Conservation (phyloP, 768 basidiomycete species). For the Kwoniella mangroviensis region DNA sequence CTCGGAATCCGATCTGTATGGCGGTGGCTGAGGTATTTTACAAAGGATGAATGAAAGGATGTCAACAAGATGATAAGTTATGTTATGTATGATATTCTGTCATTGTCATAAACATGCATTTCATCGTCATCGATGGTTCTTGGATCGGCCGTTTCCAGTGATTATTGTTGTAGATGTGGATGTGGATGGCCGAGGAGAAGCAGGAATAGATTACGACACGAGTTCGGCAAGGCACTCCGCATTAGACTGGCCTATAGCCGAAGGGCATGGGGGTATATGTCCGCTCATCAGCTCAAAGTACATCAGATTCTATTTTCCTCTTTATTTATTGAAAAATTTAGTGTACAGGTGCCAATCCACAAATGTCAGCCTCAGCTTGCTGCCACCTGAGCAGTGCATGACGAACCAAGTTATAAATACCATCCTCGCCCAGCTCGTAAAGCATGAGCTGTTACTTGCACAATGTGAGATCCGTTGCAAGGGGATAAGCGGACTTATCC, state of each 20-base stretch:
- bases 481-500: neutral
- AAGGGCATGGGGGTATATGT: slow-evolving; percentile 4
- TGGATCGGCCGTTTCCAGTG: neutral
- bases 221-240: slow-evolving; percentile 2
- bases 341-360: too few relatives aligned
- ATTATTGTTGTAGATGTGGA: neutral
- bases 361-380: too few relatives aligned
- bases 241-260: neutral
- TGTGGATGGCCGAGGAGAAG: neutral
- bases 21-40: neutral
- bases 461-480: neutral
- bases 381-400: too few relatives aligned
- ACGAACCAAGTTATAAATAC: too few relatives aligned
- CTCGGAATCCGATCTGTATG: neutral
- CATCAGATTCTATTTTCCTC: neutral
- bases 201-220: neutral
- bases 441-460: too few relatives aligned
- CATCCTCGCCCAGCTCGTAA: too few relatives aligned
- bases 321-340: too few relatives aligned
- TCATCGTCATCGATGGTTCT: neutral
- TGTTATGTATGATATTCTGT: neutral
- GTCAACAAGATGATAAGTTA: too few relatives aligned
- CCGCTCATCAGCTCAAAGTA: neutral
- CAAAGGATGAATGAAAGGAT: slow-evolving; percentile 1
- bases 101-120: neutral